These are phyloP conservation scores for Aspergillus caelatus DNA, from an alignment of 2,329 filamentous ascomycete genomes.

Conservation along the genomic window DNA sequence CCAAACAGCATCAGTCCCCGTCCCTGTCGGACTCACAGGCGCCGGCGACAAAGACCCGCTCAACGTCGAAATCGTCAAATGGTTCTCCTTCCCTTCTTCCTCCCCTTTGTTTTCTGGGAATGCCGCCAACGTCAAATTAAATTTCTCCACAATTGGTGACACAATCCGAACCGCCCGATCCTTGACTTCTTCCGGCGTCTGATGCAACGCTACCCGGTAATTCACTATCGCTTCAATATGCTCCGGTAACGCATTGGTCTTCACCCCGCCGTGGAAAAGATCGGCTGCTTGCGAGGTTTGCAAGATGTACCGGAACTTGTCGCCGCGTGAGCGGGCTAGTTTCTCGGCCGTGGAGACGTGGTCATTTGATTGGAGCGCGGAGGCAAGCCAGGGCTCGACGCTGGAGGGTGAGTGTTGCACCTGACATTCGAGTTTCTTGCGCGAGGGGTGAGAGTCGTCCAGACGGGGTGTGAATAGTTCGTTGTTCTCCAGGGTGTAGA, in stretches of 20 bases:
- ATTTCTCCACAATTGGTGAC: slow-evolving; percentile 50
- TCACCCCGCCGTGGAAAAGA: slow-evolving; percentile 58
- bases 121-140: slow-evolving; percentile 52
- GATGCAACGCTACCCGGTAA: slow-evolving; percentile 60
- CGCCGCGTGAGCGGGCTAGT: slow-evolving; percentile 42
- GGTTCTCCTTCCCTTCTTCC: slow-evolving; percentile 20
- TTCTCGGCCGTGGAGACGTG: slow-evolving; percentile 45
- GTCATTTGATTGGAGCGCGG: slow-evolving; percentile 50
- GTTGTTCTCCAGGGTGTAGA: slow-evolving; percentile 63
- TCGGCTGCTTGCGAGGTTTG: slow-evolving; percentile 62
- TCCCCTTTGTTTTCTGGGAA: slow-evolving; percentile 41
- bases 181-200: slow-evolving; percentile 51
- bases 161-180: slow-evolving; percentile 52
- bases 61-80: slow-evolving; percentile 35
- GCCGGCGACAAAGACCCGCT: slow-evolving; percentile 34
- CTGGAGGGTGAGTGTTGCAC: slow-evolving; percentile 56
- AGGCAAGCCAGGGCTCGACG: slow-evolving; percentile 46
- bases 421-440: slow-evolving; percentile 60
- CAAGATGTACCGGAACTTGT: slow-evolving; percentile 54
- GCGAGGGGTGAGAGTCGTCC: slow-evolving; percentile 56
- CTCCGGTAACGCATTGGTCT: slow-evolving; percentile 62
- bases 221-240: slow-evolving; percentile 57
- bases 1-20: slow-evolving; percentile 34
- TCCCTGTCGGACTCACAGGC: slow-evolving; percentile 38
- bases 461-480: slow-evolving; percentile 58